phyloP scores from a whole-genome alignment of 176 grass and related monocot species.

The Thinopyrum elongatum region DNA sequence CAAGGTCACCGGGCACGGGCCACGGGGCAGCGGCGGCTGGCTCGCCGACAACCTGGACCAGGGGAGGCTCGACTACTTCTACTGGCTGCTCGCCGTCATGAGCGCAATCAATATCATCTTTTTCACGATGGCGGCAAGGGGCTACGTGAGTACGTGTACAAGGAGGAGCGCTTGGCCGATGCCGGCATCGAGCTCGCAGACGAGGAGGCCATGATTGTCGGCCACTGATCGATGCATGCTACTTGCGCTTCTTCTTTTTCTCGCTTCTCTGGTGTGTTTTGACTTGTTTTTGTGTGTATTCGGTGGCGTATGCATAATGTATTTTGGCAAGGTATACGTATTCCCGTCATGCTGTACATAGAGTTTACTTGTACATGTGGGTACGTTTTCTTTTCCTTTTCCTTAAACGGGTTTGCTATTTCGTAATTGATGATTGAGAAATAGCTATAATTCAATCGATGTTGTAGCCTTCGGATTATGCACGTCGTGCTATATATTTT shows the following conservation, averaged over 20 bases:
- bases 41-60: slow-evolving; percentile 75
- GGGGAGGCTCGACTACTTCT: slow-evolving; percentile 90
- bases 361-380: slow-evolving; percentile 23
- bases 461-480: too few relatives aligned
- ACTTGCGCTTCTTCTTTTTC: background rate
- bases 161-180: slow-evolving; percentile 70
- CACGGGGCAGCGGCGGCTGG: slow-evolving; percentile 45
- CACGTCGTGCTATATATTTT: too few relatives aligned
- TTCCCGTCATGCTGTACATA: background rate
- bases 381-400: background rate
- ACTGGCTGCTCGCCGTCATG: slow-evolving; percentile 78
- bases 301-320: slow-evolving; percentile 35
- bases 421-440: too few relatives aligned
- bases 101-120: slow-evolving; percentile 49
- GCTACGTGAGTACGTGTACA: slow-evolving; percentile 84
- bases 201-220: slow-evolving; percentile 41
- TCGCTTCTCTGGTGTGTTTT: background rate
- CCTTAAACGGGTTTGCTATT: too few relatives aligned
- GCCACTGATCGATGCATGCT: slow-evolving; percentile 26
- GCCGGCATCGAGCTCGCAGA: slow-evolving; percentile 64
- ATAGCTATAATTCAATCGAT: too few relatives aligned
- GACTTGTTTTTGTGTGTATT: slow-evolving; percentile 25
- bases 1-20: slow-evolving; percentile 44
- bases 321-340: slow-evolving; percentile 6
- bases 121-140: slow-evolving; percentile 55